Evolutionary conservation across 1,284 basidiomycete genomes (phyloP).

Genomic region (Puccinia novopanici): DNA sequence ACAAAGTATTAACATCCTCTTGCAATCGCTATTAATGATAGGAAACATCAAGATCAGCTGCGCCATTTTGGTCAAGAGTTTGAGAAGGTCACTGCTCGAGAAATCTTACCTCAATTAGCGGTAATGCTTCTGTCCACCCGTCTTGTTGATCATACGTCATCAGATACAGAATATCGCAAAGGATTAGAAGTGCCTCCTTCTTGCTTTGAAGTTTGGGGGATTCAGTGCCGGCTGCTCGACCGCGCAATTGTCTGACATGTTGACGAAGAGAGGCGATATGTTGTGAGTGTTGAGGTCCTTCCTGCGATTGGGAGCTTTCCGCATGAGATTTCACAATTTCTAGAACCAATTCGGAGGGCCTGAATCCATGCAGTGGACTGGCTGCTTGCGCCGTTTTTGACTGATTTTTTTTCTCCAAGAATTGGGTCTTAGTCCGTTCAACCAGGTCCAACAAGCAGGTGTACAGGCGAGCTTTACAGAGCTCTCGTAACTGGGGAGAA

Average conservation of each 20-base stretch:
- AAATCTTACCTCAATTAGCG: too few relatives aligned
- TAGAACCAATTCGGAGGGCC: too few relatives aligned
- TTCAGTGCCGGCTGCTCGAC: neutral
- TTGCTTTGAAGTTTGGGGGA: constrained; percentile 1
- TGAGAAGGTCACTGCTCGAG: too few relatives aligned
- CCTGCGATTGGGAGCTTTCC: too few relatives aligned
- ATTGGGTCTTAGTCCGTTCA: neutral
- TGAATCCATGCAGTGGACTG: too few relatives aligned
- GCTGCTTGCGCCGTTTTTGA: neutral
- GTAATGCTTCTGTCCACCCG: too few relatives aligned
- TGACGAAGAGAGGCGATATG: neutral
- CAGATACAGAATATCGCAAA: constrained; percentile 20
- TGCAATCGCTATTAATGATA: neutral
- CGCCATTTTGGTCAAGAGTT: neutral
- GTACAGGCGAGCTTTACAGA: too few relatives aligned
- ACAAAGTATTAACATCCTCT: too few relatives aligned
- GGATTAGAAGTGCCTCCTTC: constrained; percentile 19
- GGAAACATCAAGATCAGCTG: neutral
- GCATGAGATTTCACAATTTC: too few relatives aligned
- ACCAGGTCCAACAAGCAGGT: constrained; percentile 35
- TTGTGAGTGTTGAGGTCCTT: neutral
- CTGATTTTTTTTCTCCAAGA: neutral
- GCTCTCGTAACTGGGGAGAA: too few relatives aligned
- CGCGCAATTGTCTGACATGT: neutral
- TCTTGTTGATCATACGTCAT: too few relatives aligned